Conservation (phyloP, 257 asterid genomes). For the Buddleja alternifolia region DNA sequence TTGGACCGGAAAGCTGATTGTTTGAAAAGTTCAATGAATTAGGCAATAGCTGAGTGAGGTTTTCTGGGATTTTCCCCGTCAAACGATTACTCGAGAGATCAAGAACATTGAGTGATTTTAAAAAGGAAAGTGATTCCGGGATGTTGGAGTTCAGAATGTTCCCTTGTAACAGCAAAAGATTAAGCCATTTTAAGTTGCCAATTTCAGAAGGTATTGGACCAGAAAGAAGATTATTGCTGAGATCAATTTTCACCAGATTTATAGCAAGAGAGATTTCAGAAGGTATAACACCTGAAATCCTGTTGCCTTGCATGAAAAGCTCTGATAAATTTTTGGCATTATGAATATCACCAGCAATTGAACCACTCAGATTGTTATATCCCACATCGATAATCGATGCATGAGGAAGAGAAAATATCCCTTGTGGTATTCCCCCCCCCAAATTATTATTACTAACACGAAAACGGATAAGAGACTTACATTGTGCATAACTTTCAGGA, state of each 20-base stretch:
- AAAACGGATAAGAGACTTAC: constrained; percentile 72
- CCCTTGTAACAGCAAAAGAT: constrained; percentile 61
- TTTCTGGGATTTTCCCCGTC: constrained; percentile 66
- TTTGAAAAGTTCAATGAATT: constrained; percentile 79
- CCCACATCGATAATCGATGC: constrained; percentile 73
- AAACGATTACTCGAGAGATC: constrained; percentile 71
- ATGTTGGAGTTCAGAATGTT: constrained; percentile 72
- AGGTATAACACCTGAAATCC: constrained; percentile 75
- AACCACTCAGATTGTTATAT: constrained; percentile 57
- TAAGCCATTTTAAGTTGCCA: constrained; percentile 63
- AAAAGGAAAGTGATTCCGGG: constrained; percentile 65
- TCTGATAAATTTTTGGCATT: constrained; percentile 79
- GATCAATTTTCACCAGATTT: constrained; percentile 74
- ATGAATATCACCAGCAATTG: constrained; percentile 47
- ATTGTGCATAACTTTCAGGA: constrained; percentile 64
- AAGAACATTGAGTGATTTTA: constrained; percentile 68
- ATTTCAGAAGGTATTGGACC: constrained; percentile 77
- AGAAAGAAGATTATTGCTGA: constrained; percentile 67
- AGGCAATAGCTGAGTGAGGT: constrained; percentile 55
- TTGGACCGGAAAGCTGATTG: constrained; percentile 73
- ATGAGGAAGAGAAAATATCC: constrained; percentile 69
- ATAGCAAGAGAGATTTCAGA: constrained; percentile 60
- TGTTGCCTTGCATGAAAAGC: constrained; percentile 75
- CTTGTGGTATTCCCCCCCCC: constrained; percentile 68
- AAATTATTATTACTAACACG: constrained; percentile 66